Base-by-base conservation (phyloP, 768 basidiomycete genomes). In the Rossbeevera mucosa region DNA sequence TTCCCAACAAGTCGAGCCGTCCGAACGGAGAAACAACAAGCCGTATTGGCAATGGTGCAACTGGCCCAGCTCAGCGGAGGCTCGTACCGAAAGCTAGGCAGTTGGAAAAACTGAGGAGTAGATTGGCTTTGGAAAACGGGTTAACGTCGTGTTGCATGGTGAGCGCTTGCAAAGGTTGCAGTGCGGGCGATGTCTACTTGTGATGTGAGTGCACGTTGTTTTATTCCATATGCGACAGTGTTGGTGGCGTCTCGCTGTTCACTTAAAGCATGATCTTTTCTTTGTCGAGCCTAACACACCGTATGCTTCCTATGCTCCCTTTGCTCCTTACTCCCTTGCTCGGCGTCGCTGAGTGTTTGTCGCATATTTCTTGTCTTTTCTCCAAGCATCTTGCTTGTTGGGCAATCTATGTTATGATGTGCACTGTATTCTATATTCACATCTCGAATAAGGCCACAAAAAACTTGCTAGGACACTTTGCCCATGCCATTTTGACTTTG, bases 1-100 rank as follows among this genome's bases (percentile, higher is more conserved):
- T 54, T 54, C 50, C 67, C 33, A 59, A 47, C 22, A 55, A 30
- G 48, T 57, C 59, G 51, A 55, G 44, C 47, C 47, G 44, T 29
- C 25, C 38, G 44, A 54, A 33, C 48, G 44, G 26, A 50, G 47
- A 54, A 51, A 46, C 33, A 45, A 45, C 46, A 49, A 48, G 54
- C 29, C 25, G 46, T 50, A 54, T 48, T 45, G 49, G 53, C 21
- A 42, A 44, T 42, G 36, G 30, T 53, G 44, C 54, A 38, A 58
- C 41, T 44, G 38, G 38, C 58, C 43, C 53, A 44, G 55, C 50
- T 43, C 56, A 61, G 60, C 70, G 55, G 68, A 70, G 51, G 52
- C 87, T 74, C 62, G 82, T 87, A 44, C 76, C 82, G 24, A 84
- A 78, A 64, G 78, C 83, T 60, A 77, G 73, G 57, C 89, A 91